phyloP scores from a whole-genome alignment of 2,329 filamentous ascomycete species.

The Diplodia intermedia region DNA sequence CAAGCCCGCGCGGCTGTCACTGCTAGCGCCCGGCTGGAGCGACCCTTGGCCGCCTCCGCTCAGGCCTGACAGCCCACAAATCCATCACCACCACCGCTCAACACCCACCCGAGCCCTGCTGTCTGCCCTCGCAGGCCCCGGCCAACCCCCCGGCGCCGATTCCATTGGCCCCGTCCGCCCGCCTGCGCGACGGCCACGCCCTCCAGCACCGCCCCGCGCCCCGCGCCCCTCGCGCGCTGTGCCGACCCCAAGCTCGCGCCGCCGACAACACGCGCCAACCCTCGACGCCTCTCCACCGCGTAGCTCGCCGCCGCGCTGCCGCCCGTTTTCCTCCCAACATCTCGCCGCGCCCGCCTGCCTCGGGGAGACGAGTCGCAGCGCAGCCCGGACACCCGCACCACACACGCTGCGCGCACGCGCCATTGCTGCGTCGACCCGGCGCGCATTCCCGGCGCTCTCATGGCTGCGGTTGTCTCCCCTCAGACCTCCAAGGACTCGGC shows the following conservation, averaged over 20 bases:
- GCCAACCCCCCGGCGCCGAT: slow-evolving; percentile 5
- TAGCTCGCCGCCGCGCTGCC: neutral
- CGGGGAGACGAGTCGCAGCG: slow-evolving; percentile 28
- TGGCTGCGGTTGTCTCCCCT: slow-evolving; percentile 49
- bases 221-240: slow-evolving; percentile 22
- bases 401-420: slow-evolving; percentile 12
- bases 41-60: slow-evolving; percentile 25
- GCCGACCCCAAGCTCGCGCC: slow-evolving; percentile 18
- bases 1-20: slow-evolving; percentile 29
- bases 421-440: slow-evolving; percentile 12
- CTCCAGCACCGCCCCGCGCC: slow-evolving; percentile 15
- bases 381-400: slow-evolving; percentile 16
- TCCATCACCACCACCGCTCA: slow-evolving; percentile 13
- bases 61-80: slow-evolving; percentile 18
- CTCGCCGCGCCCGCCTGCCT: neutral
- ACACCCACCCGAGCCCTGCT: neutral
- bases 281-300: slow-evolving; percentile 6
- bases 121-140: slow-evolving; percentile 5
- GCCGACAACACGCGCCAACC: slow-evolving; percentile 25
- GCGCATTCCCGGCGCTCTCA: slow-evolving; percentile 34
- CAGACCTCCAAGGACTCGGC: slow-evolving; percentile 41
- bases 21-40: slow-evolving; percentile 29
- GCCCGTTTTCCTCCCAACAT: neutral
- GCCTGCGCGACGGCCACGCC: slow-evolving; percentile 18
- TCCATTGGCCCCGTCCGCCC: slow-evolving; percentile 11